phyloP scores from a whole-genome alignment of 2,329 filamentous ascomycete genomes.

The Monilinia laxa region DNA sequence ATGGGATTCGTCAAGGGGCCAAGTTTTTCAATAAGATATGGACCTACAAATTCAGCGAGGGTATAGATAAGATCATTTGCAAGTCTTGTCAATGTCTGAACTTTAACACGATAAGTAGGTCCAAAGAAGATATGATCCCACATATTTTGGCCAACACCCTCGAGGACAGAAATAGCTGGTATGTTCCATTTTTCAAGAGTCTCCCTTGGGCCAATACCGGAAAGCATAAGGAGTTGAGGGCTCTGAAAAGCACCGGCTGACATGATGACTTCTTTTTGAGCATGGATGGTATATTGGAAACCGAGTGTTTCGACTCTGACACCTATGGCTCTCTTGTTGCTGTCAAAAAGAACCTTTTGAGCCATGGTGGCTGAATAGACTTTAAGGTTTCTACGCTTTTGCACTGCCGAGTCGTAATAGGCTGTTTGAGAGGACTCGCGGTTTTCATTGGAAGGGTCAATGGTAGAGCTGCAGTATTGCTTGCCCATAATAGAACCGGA shows the following conservation, averaged over 20 bases:
- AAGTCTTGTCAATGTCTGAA: slow-evolving; percentile 1
- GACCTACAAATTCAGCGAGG: not conserved
- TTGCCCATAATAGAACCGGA: slow-evolving; percentile 11
- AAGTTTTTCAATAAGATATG: not conserved
- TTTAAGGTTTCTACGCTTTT: slow-evolving; percentile 37
- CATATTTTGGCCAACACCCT: slow-evolving; percentile 53
- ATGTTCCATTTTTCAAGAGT: slow-evolving; percentile 49
- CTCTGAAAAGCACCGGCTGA: slow-evolving; percentile 51
- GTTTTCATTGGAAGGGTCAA: not conserved
- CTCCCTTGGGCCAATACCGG: slow-evolving; percentile 48
- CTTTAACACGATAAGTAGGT: slow-evolving; percentile 1
- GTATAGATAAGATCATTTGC: slow-evolving; percentile 12
- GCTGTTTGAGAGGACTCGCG: slow-evolving; percentile 16
- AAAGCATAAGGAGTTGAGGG: slow-evolving; percentile 50
- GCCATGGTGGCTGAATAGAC: slow-evolving; percentile 46
- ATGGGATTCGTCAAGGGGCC: slow-evolving; percentile 2
- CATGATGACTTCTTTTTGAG: slow-evolving; percentile 43
- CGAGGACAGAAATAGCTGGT: slow-evolving; percentile 46
- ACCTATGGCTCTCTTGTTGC: slow-evolving; percentile 4
- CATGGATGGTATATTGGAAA: slow-evolving; percentile 27
- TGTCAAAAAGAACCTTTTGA: slow-evolving; percentile 47
- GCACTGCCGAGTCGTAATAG: not conserved
- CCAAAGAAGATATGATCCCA: slow-evolving; percentile 36
- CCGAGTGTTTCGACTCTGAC: slow-evolving; percentile 10
- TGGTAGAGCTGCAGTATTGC: slow-evolving; percentile 12